Evolutionary conservation across 768 basidiomycete species (phyloP).

Genomic region (Crassisporium funariophilum): DNA sequence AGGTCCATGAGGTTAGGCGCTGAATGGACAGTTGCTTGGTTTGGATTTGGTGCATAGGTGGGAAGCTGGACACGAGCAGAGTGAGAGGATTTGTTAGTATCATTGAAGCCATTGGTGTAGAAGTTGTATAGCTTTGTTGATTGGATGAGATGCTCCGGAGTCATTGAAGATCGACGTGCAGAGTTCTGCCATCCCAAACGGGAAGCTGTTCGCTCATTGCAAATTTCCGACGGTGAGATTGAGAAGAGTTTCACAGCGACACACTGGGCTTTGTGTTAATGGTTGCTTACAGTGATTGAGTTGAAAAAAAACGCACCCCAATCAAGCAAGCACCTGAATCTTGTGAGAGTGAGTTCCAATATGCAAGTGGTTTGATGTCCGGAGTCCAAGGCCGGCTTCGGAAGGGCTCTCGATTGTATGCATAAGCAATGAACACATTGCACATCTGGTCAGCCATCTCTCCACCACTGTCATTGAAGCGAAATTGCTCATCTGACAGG

Average conservation of each 20-base stretch:
- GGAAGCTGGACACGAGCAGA: no score
- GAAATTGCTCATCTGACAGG: conserved; percentile 19
- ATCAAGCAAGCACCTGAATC: background rate
- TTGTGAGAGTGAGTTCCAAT: background rate
- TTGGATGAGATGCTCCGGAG: background rate
- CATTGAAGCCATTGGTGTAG: no score
- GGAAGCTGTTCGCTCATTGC: background rate
- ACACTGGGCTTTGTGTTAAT: no score
- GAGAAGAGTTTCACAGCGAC: background rate
- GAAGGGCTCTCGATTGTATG: background rate
- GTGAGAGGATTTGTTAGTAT: no score
- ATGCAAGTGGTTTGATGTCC: background rate
- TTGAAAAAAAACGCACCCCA: background rate
- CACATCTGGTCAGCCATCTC: no score
- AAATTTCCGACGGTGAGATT: background rate
- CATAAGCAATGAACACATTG: background rate
- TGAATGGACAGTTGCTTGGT: background rate
- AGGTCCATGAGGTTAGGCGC: background rate
- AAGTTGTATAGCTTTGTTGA: no score
- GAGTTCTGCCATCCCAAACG: background rate
- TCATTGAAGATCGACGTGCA: background rate
- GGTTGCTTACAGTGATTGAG: no score
- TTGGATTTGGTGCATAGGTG: no score
- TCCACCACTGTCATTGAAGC: conserved; percentile 8
- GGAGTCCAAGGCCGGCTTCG: background rate